Base-by-base conservation (phyloP, 345 rosid species). In the Dimocarpus longan region DNA sequence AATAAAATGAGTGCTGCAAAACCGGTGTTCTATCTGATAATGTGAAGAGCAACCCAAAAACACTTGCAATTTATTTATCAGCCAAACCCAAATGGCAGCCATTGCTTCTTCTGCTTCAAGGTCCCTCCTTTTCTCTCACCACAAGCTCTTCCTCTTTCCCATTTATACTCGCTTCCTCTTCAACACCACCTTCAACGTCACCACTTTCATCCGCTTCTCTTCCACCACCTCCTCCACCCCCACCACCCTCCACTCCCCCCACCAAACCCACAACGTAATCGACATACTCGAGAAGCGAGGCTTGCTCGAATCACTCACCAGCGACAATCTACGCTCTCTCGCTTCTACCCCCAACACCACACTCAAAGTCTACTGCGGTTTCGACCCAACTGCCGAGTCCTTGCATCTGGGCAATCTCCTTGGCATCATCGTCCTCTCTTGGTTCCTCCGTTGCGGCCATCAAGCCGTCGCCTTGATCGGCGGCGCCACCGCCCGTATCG, bases 351-450 rank as follows among this genome's bases (percentile, higher is more conserved):
- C 8, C 40, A 43, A 19, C 3, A 75, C 50, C 1, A 18, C 48
- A 44, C 89, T 92, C 64, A 89, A 80, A 48, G 98, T 87, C 60
- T 95, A 95, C 82, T 95, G 98, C 66, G 99, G 99, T 71, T 95
- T 95, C 84, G 98, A 95, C 85, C 99, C 99, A 3, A 95, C 98
- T 0, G 98, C 97, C 42, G 94, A 92, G 91, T 91, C 93, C 78
- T 87, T 96, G 64, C 99, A 96, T 86, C 85, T 93, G 81, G 99
- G 98, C 64, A 95, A 95, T 68, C 97, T 95, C 43, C 85, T 95
- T 21, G 98, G 95, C 48, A 88, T 95, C 81, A 91, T 95, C 78
- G 98, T 93, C 5, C 97, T 96, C 59, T 96, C 98, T 62, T 93
- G 99, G 98, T 96, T 96, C 78, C 92, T 89, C 74, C 88, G 93